Evolutionary conservation across 768 basidiomycete genomes (phyloP), one percentile per base, ranked within the genome.

Genomic region (Phlegmacium glaucopus): DNA sequence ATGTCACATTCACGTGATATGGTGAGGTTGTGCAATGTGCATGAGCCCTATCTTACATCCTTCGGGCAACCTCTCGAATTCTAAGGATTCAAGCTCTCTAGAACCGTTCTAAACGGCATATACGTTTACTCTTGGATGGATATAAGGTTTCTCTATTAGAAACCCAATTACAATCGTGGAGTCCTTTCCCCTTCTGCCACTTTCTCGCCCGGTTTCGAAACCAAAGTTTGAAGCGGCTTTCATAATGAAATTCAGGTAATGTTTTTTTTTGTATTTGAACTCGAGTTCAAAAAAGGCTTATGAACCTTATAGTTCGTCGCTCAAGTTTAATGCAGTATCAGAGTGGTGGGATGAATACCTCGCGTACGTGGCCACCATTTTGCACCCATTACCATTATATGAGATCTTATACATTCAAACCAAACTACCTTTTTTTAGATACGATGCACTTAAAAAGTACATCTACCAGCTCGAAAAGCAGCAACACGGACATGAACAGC

Each of bases 271-370:
- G 29, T 25, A 8, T 28, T 35, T 15, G 41, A 22, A n/a, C n/a
- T n/a, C 4, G 6, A 27, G 13, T 32, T 13, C 39, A 13, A 17
- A 37, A n/a, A 39, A n/a, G n/a, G 9, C 15, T 46, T 27, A 37
- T 45, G n/a, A 32, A 42, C 34, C 28, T 7, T 47, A 1, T 45
- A 90, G 87, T 58, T 88, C 87, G 27, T 87, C 90, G 8, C 77
- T 94, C 59, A 90, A 91, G 64, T 94, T 94, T 68, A 94, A 94
- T 56, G 88, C 90, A 3, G 87, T 93, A 18, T 74, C 90, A 0
- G 91, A 94, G 42, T 94, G 91, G 91, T 89, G 87, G 85, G 88
- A 91, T 51, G 85, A 92, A 42, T 94, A 94, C 62, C 90, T 94
- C 38, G 80, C 86, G 83, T 92, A 57, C 51, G 87, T 78, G 12